Percentiles rank a stretch among this genome's conserved stretches.
These are phyloP conservation scores for Musa acuminata DNA, from an alignment of 176 grass and related monocot genomes.

Conservation along the genomic window DNA sequence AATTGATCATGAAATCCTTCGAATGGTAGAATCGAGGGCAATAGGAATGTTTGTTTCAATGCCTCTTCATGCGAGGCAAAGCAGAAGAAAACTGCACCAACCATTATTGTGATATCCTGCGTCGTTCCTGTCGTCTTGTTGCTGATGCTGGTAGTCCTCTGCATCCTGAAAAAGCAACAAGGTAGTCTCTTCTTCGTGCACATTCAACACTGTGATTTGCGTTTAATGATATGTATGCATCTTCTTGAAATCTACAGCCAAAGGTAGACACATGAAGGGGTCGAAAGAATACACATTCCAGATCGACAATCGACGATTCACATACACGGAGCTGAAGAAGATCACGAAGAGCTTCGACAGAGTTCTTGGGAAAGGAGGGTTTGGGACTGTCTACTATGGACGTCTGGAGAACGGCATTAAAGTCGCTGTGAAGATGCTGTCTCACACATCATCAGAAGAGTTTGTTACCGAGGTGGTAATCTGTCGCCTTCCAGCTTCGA, in stretches of 20 bases:
- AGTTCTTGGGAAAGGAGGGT: conserved; percentile 26
- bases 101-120: conserved; percentile 15
- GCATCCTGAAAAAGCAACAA: conserved; percentile 8
- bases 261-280: not conserved
- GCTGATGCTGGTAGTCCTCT: not conserved
- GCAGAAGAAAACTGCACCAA: not conserved
- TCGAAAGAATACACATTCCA: not conserved
- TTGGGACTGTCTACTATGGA: conserved; percentile 30
- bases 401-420: conserved; percentile 20
- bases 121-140: conserved; percentile 8
- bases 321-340: conserved; percentile 16
- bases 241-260: no score
- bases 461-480: conserved; percentile 26
- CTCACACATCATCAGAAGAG: conserved; percentile 11
- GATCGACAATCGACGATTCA: conserved; percentile 15
- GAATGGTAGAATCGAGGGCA: conserved; percentile 12
- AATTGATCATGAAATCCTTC: not conserved
- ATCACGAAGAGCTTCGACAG: conserved; percentile 20
- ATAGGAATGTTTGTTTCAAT: conserved; percentile 10
- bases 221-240: no score
- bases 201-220: no score
- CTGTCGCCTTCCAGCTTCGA: no score
- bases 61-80: conserved; percentile 11
- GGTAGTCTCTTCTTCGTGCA: no score
- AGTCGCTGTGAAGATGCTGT: conserved; percentile 30